A percentile compares a stretch with the other conserved stretches of the same genome.
phyloP scores from a whole-genome alignment of 2,329 filamentous ascomycete genomes.

The Colletotrichum spaethianum region DNA sequence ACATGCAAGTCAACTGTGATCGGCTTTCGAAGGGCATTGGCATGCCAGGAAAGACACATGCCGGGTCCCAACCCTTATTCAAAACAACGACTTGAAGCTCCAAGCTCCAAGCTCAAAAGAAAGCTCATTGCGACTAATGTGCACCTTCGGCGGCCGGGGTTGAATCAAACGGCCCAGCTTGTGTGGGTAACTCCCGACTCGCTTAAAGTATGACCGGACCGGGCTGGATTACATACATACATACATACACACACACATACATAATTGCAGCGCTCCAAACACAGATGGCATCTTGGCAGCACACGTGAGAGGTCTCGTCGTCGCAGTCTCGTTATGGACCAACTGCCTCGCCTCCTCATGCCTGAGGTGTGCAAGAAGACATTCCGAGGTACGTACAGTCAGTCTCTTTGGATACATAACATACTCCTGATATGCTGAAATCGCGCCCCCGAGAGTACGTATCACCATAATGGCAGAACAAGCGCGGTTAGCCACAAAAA shows the following conservation, averaged over 20 bases:
- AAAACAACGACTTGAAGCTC: not conserved
- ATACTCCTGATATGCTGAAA: not conserved
- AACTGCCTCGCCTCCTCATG: not conserved
- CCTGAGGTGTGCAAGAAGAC: not conserved
- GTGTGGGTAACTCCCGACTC: slow-evolving; percentile 3
- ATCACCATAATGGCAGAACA: slow-evolving; percentile 11
- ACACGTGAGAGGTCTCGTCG: not conserved
- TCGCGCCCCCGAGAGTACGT: not conserved
- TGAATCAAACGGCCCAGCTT: not conserved
- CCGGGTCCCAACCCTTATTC: too few relatives aligned
- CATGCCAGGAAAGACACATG: not conserved
- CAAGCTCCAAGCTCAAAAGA: not conserved
- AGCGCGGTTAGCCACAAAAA: not conserved
- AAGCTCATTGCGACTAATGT: not conserved
- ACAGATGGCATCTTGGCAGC: not conserved
- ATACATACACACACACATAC: too few relatives aligned
- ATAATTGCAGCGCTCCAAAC: not conserved
- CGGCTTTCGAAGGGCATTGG: not conserved
- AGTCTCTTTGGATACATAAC: not conserved
- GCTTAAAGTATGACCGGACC: not conserved
- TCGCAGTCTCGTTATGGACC: not conserved
- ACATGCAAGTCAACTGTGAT: not conserved
- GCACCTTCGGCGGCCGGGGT: not conserved
- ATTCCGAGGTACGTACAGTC: not conserved
- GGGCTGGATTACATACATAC: not conserved